These are phyloP conservation scores for Beauveria sp. DNA, from an alignment of 2,329 filamentous ascomycete species.

Conservation along the genomic window DNA sequence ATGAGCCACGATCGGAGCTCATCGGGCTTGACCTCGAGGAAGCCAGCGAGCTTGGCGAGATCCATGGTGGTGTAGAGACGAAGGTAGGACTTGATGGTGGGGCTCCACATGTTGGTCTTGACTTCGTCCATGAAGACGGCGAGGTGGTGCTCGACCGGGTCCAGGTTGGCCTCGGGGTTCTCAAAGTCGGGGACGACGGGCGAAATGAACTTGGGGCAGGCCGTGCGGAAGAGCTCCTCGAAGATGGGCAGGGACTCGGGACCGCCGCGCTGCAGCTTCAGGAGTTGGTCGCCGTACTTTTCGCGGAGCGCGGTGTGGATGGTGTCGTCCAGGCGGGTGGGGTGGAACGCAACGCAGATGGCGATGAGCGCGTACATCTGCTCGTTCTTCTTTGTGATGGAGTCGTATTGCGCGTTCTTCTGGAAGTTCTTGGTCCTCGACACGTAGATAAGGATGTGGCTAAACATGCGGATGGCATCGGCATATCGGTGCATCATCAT, in stretches of 20 bases:
- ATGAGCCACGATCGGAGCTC: slow-evolving; percentile 89
- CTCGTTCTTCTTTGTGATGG: slow-evolving; percentile 99
- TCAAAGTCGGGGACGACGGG: slow-evolving; percentile 97
- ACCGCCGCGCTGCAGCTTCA: slow-evolving; percentile 91
- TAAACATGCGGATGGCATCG: slow-evolving; percentile 99
- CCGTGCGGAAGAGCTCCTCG: slow-evolving; percentile 93
- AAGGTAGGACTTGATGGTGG: slow-evolving; percentile 95
- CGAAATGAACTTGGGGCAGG: slow-evolving; percentile 99
- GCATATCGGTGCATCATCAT: slow-evolving; percentile 99
- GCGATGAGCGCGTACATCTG: slow-evolving; percentile 99
- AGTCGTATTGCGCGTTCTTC: slow-evolving; percentile 97
- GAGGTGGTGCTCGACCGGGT: slow-evolving; percentile 95
- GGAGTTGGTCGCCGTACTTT: slow-evolving; percentile 98
- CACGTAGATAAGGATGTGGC: slow-evolving; percentile 98
- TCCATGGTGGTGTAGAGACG: slow-evolving; percentile 99
- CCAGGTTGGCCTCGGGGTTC: slow-evolving; percentile 89
- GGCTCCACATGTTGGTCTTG: slow-evolving; percentile 97
- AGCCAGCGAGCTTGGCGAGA: slow-evolving; percentile 92
- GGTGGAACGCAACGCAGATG: slow-evolving; percentile 97
- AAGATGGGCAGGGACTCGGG: slow-evolving; percentile 93
- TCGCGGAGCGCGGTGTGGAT: slow-evolving; percentile 96
- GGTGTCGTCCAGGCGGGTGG: slow-evolving; percentile 93
- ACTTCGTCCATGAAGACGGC: slow-evolving; percentile 99
- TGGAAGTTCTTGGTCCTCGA: slow-evolving; percentile 99
- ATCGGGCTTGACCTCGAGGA: slow-evolving; percentile 95